Evolutionary conservation across 2,329 filamentous ascomycete genomes (phyloP).

Genomic region (Alternaria longipes): DNA sequence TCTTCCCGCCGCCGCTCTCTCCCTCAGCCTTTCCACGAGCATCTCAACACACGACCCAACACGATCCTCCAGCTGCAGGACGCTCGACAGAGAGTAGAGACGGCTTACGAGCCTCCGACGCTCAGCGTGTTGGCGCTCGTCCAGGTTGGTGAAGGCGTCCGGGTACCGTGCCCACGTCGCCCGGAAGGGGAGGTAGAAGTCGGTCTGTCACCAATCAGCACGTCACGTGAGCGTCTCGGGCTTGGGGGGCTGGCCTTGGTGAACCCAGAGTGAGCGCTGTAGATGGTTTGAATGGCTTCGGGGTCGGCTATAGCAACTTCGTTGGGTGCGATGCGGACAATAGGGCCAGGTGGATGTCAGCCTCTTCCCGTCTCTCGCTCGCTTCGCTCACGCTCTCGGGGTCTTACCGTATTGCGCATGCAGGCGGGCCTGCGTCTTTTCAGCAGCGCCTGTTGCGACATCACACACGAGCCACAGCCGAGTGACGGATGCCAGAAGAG

Average conservation of each 20-base stretch:
- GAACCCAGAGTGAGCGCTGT: constrained; percentile 1
- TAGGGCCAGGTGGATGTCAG: background rate
- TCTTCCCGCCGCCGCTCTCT: too few species aligned
- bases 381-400: too few species aligned
- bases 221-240: too few species aligned
- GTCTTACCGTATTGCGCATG: background rate
- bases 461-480: constrained; percentile 9
- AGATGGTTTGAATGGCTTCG: constrained; percentile 11
- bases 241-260: background rate
- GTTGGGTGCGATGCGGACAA: constrained; percentile 15
- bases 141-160: constrained; percentile 12
- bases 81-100: constrained; percentile 17
- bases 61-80: too few species aligned
- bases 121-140: constrained; percentile 13
- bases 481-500: constrained; percentile 12
- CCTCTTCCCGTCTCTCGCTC: too few species aligned
- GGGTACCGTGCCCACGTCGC: constrained; percentile 9
- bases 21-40: too few species aligned
- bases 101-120: constrained; percentile 12
- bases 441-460: constrained; percentile 1
- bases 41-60: too few species aligned
- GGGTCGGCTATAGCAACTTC: constrained; percentile 15
- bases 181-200: constrained; percentile 16
- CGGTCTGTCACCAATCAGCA: background rate
- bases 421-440: constrained; percentile 6